These are phyloP conservation scores for Pseudognaphalium luteoalbum DNA, from an alignment of 129 eudicot species.

Conservation along the genomic window DNA sequence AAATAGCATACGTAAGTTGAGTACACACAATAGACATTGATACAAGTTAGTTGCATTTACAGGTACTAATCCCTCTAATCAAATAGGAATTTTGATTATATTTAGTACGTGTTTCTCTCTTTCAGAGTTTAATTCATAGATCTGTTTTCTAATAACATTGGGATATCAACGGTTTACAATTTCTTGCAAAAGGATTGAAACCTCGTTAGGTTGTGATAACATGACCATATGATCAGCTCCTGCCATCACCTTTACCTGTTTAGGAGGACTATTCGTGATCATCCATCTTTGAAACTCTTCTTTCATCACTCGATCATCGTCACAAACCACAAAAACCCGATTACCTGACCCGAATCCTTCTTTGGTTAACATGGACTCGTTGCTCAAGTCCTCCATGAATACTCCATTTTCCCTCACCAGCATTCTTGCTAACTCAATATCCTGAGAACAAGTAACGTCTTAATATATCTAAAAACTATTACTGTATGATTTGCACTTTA, in stretches of 20 bases:
- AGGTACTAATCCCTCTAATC: no score
- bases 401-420: conserved; percentile 32
- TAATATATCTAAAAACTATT: no score
- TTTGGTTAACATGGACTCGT: conserved; percentile 26
- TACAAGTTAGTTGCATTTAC: no score
- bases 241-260: conserved; percentile 18
- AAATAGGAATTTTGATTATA: no score
- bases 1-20: no score
- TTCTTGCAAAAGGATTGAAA: conserved; percentile 19
- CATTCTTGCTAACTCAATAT: conserved; percentile 42
- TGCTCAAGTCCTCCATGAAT: conserved; percentile 31
- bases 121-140: no score
- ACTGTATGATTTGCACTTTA: no score
- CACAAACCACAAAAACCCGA: conserved; percentile 37
- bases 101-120: no score
- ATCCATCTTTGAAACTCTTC: conserved; percentile 38
- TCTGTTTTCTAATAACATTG: no score
- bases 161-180: no score
- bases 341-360: conserved; percentile 26
- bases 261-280: conserved; percentile 37
- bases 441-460: conserved; percentile 25
- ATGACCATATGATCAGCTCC: conserved; percentile 47
- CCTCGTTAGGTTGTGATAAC: conserved; percentile 39
- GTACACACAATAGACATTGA: no score
- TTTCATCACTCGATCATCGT: conserved; percentile 37